These are phyloP conservation scores for Lipomyces starkeyi DNA, from an alignment of 805 yeast genomes.

Conservation along the genomic window DNA sequence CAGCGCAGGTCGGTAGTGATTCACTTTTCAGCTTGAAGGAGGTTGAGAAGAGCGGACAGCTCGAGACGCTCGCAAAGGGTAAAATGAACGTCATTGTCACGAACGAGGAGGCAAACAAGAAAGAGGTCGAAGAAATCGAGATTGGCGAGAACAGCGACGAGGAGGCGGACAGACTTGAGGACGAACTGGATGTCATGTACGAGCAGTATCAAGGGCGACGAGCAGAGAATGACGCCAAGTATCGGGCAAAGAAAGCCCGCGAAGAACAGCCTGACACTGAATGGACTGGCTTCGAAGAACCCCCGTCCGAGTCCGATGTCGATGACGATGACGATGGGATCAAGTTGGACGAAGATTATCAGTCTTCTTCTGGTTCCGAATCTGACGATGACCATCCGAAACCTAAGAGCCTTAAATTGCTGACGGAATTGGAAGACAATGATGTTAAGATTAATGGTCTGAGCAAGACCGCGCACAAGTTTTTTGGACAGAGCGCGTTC, in stretches of 20 bases:
- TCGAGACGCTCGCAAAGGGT: slow-evolving; percentile 34
- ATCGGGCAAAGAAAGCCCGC: slow-evolving; percentile 58
- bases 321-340: slow-evolving; percentile 44
- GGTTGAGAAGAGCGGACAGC: slow-evolving; percentile 87
- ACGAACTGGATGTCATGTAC: slow-evolving; percentile 80
- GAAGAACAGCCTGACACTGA: slow-evolving; percentile 56
- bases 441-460: slow-evolving; percentile 42
- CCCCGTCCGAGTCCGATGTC: slow-evolving; percentile 34
- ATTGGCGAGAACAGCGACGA: slow-evolving; percentile 41
- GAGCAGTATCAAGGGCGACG: slow-evolving; percentile 60
- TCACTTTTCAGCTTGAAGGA: slow-evolving; percentile 78
- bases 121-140: slow-evolving; percentile 28
- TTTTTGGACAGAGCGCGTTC: slow-evolving; percentile 50
- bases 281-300: slow-evolving; percentile 55
- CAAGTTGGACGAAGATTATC: slow-evolving; percentile 45
- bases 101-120: slow-evolving; percentile 44
- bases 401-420: slow-evolving; percentile 32
- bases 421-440: slow-evolving; percentile 34
- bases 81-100: slow-evolving; percentile 50
- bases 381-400: slow-evolving; percentile 39
- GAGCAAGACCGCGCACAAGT: slow-evolving; percentile 48
- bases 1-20: slow-evolving; percentile 78
- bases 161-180: slow-evolving; percentile 64
- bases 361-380: slow-evolving; percentile 39
- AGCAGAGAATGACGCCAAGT: slow-evolving; percentile 54